Evolutionary conservation across 768 basidiomycete genomes (phyloP).

Genomic region (Trametes coccinea): DNA sequence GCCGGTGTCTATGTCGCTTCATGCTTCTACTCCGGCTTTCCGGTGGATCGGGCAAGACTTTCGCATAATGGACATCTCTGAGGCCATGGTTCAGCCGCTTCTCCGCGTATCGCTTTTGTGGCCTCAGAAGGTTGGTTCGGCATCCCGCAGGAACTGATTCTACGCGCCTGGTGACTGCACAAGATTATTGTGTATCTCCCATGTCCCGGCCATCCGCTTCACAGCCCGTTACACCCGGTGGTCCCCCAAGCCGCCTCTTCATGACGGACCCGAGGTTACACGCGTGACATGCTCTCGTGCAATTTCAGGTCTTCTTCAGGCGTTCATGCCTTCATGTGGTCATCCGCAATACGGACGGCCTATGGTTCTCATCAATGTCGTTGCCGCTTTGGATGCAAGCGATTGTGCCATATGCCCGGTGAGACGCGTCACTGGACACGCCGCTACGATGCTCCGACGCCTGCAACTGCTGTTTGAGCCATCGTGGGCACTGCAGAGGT

Average conservation of each 20-base stretch:
- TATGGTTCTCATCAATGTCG: neutral
- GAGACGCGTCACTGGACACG: neutral
- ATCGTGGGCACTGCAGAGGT: neutral
- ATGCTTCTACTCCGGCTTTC: neutral
- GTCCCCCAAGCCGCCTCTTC: neutral
- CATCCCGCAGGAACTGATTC: slow-evolving; percentile 3
- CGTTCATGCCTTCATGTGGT: slow-evolving; percentile 9
- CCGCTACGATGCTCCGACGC: neutral
- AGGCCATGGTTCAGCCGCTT: neutral
- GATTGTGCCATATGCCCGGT: slow-evolving; percentile 5
- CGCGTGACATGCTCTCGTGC: slow-evolving; percentile 23
- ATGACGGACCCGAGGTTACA: slow-evolving; percentile 1
- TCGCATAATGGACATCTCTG: neutral
- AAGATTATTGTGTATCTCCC: neutral
- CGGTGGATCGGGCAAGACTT: neutral
- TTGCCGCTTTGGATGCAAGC: neutral
- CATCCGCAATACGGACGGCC: neutral
- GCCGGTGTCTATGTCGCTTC: neutral
- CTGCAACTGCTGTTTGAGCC: neutral
- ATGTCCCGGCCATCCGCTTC: slow-evolving; percentile 1
- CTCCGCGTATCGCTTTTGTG: neutral
- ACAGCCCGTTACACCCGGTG: slow-evolving; percentile 1
- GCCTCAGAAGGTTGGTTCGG: slow-evolving; percentile 1
- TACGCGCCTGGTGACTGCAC: neutral
- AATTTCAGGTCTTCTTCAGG: slow-evolving; percentile 2